phyloP scores from a whole-genome alignment of 306 rosid genomes.

The barrel medic (Medicago truncatula) region MtrunA17r5.0-ANR NC_053046.1:31853501-31854000 shows the following conservation, averaged over 20 bases:
- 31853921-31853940: too few relatives aligned
- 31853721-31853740: background rate
- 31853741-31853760: background rate
- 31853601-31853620: background rate
- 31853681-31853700: background rate
- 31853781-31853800: background rate
- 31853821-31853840: background rate
- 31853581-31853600: background rate
- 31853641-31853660: background rate
- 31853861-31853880: background rate
- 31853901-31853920: too few relatives aligned
- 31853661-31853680: slow-evolving; percentile 1
- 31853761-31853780: background rate
- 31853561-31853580: background rate
- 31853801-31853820: background rate
- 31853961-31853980: too few relatives aligned
- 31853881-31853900: too few relatives aligned
- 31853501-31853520: slow-evolving; percentile 3
- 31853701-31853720: background rate
- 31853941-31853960: too few relatives aligned
- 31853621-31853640: background rate
- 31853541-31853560: background rate
- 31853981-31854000: too few relatives aligned
- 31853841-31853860: background rate
- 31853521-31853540: background rate